Conservation (phyloP, 345 rosid genomes). For the Aquilaria yunnanensis region DNA sequence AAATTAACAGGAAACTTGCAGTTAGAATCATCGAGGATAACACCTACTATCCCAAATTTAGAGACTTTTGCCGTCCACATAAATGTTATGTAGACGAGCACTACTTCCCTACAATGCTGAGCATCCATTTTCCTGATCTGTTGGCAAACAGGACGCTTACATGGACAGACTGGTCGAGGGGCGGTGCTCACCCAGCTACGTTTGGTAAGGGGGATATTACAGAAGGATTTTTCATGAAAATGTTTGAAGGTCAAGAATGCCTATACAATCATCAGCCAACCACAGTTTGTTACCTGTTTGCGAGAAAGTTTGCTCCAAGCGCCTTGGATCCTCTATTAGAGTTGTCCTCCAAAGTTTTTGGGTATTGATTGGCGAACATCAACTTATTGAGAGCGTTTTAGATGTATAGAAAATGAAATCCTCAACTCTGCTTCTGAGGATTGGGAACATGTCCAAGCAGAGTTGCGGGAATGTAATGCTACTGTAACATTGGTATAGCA, state of each 20-base stretch:
- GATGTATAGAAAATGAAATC: not conserved
- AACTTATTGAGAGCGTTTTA: not conserved
- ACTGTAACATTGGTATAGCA: too few species aligned
- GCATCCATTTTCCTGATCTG: conserved; percentile 44
- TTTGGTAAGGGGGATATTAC: conserved; percentile 56
- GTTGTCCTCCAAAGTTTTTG: conserved; percentile 44
- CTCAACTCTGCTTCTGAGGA: not conserved
- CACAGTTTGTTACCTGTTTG: conserved; percentile 57
- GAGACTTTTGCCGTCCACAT: conserved; percentile 55
- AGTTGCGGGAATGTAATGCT: too few species aligned
- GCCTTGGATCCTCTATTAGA: conserved; percentile 59
- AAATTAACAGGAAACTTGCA: conserved; percentile 64
- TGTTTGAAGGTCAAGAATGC: conserved; percentile 40
- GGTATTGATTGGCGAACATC: conserved; percentile 22
- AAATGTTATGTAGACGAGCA: conserved; percentile 86
- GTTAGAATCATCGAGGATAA: conserved; percentile 51
- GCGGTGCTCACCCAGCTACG: conserved; percentile 92
- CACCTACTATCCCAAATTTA: conserved; percentile 70
- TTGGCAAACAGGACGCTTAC: conserved; percentile 73
- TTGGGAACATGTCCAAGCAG: too few species aligned
- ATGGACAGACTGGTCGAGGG: conserved; percentile 89
- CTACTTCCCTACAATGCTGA: conserved; percentile 85
- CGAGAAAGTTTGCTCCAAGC: conserved; percentile 78
- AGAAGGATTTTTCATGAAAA: conserved; percentile 45
- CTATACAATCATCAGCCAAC: conserved; percentile 44